Base-by-base conservation (phyloP, 1,284 basidiomycete species). In the Salmacisia buchloeana region DNA sequence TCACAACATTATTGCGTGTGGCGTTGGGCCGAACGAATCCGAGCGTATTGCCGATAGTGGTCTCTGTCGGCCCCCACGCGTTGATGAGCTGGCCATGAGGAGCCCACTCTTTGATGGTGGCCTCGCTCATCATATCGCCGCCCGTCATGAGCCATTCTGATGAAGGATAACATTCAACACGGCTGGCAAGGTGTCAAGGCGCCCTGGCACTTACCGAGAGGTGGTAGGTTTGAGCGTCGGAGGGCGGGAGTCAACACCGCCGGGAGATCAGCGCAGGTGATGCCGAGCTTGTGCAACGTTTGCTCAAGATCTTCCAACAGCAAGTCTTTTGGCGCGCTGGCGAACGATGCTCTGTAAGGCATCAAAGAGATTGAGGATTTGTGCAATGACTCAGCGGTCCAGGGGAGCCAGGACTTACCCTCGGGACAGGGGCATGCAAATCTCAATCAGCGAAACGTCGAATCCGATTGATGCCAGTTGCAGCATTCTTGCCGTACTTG, bases 81-180 rank as follows among this genome's bases (percentile, higher is more conserved):
- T 79, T 79, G 68, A 78, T 70, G 35, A 79, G 69, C 15, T 71
- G 67, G n/a, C 70, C 66, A 12, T 67, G 65, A 29, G 69, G 56
- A 46, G 66, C 71, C 77, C 77, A 79, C 10, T 68, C 67, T 10
- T 70, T 64, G 23, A 79, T 66, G 4, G 78, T 75, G 10, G 70
- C 65, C 18, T 72, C 68, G 61, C 76, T 73, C 35, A 79, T 76
- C 46, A 73, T 68, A 58, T 79, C 77, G 43, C 77, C 77, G 15
- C 77, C 77, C 58, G 74, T 78, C 75, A 78, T 76, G 31, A 79
- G 70, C 76, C 77, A 78, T 36, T 76, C 73, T 59, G 36, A 10
- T 38, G 36, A 38, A 38, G 36, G 36, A 18, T 10, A 38, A 38
- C 10, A 18, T 38, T n/a, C n/a, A n/a, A n/a, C n/a, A n/a, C n/a